phyloP scores from a whole-genome alignment of 1,139 yeast genomes.

The Nakaseomyces bracarensis region DNA sequence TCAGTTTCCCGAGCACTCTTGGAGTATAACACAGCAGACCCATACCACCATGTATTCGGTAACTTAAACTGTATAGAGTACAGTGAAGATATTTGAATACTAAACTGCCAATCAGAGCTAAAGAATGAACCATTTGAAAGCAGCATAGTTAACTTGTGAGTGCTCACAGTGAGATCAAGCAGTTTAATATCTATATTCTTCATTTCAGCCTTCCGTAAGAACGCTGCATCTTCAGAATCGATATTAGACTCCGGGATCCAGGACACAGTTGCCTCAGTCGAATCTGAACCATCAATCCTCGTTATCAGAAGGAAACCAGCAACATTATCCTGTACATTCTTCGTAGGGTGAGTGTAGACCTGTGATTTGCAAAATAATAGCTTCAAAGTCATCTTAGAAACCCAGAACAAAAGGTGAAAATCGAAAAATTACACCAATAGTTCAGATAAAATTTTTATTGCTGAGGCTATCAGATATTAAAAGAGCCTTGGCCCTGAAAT shows the following conservation, averaged over 20 bases:
- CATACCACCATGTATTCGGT: conserved; percentile 79
- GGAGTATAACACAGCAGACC: conserved; percentile 69
- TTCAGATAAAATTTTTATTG: too few species aligned
- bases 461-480: too few species aligned
- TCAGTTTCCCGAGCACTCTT: conserved; percentile 47
- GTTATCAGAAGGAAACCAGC: conserved; percentile 66
- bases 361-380: conserved; percentile 46
- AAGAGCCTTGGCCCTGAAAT: too few species aligned
- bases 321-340: conserved; percentile 64
- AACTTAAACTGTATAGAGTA: conserved; percentile 77
- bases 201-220: conserved; percentile 19
- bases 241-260: conserved; percentile 66
- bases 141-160: conserved; percentile 11
- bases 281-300: conserved; percentile 36
- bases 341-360: conserved; percentile 76
- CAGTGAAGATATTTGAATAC: conserved; percentile 30
- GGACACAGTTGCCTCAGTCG: conserved; percentile 54
- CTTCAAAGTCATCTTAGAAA: conserved; percentile 6
- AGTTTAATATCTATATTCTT: conserved; percentile 9
- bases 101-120: conserved; percentile 20
- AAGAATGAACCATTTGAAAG: conserved; percentile 14
- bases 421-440: too few species aligned
- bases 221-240: conserved; percentile 21
- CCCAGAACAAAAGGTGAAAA: neutral
- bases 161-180: neutral